Base-by-base conservation (phyloP, 2,329 filamentous ascomycete species). In the Diaporthe capsici region DNA sequence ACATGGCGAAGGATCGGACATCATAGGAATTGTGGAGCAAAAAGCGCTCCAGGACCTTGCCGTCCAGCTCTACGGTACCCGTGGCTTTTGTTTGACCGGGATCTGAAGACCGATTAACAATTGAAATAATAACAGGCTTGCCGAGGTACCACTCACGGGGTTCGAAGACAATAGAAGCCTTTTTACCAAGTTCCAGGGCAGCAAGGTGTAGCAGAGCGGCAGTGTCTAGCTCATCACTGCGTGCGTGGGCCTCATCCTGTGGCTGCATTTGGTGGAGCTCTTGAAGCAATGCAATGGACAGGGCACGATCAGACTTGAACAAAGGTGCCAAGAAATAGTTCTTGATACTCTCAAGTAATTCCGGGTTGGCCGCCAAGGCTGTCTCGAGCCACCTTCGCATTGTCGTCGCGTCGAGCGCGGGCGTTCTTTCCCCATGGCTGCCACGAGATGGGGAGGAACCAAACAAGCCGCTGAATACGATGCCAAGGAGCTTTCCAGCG, bases 1-100 rank as follows among this genome's bases (percentile, higher is more conserved):
- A 95, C 51, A 98, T 89, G 0, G 94, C 94, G n/a, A 95, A 90
- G 34, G 95, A 90, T 39, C 95, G 92, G 71, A 96, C 92, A 77
- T 91, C 87, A 79, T 91, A 86, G 79, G 91, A 91, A 57, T 87
- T 87, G 84, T 90, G 88, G 3, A 85, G 85, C 42, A 93, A 82
- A 4, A 93, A 86, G 47, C 81, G 84, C 51, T 90, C 88, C 10
- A 93, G 82, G 3, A 85, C 83, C 17, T 82, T 77, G 73, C 85
- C 84, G 72, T 86, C 83, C 47, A 90, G 80, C 1, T 84, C 80
- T 6, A 81, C 77, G 6, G 80, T 68, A 39, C 83, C 82, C 8
- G 53, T 20, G 39, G 72, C 68, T 17, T 55, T 72, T 10, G 47
- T 57, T 12, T 74, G 47, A 28, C 78, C 75, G 13, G 77, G 57